phyloP scores from a whole-genome alignment of 2,329 filamentous ascomycete genomes.

The Xylaria sp. region DNA sequence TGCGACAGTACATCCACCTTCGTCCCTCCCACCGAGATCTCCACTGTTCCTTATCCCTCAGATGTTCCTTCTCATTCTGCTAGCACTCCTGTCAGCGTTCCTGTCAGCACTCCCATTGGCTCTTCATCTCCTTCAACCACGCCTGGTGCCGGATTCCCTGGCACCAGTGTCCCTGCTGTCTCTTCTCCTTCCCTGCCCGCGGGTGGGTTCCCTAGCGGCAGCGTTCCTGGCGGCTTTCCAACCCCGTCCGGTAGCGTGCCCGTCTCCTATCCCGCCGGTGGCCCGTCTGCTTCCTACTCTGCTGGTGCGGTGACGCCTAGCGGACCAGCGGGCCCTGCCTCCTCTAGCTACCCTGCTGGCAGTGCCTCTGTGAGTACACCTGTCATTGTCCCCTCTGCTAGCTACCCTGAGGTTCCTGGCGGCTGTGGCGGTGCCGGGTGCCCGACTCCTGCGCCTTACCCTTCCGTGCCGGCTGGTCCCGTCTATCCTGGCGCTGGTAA shows the following conservation, averaged over 20 bases:
- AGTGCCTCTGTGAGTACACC: background rate
- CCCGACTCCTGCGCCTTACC: background rate
- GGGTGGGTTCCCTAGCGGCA: background rate
- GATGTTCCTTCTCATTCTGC: slow-evolving; percentile 19
- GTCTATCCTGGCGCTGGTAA: slow-evolving; percentile 19
- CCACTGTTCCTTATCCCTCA: slow-evolving; percentile 26
- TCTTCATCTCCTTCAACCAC: slow-evolving; percentile 10
- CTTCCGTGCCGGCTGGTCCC: slow-evolving; percentile 1
- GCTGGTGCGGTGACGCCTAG: slow-evolving; percentile 5
- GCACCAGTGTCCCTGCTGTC: slow-evolving; percentile 8
- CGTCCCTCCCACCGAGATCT: slow-evolving; percentile 32
- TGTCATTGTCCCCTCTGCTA: background rate
- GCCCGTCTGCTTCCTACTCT: slow-evolving; percentile 10
- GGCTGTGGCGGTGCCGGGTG: background rate
- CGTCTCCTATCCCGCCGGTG: slow-evolving; percentile 20
- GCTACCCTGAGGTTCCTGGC: slow-evolving; percentile 11
- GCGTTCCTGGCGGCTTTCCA: background rate
- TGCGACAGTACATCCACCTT: slow-evolving; percentile 38
- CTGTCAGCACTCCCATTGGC: slow-evolving; percentile 12
- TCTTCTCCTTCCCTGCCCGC: background rate
- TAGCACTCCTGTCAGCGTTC: too few species aligned
- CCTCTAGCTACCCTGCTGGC: slow-evolving; percentile 21
- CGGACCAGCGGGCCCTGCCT: slow-evolving; percentile 12
- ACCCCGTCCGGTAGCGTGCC: slow-evolving; percentile 11
- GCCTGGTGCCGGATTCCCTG: slow-evolving; percentile 1